phyloP scores from a whole-genome alignment of 2,329 filamentous ascomycete species.

The Ambrosiella cleistominuta region DNA sequence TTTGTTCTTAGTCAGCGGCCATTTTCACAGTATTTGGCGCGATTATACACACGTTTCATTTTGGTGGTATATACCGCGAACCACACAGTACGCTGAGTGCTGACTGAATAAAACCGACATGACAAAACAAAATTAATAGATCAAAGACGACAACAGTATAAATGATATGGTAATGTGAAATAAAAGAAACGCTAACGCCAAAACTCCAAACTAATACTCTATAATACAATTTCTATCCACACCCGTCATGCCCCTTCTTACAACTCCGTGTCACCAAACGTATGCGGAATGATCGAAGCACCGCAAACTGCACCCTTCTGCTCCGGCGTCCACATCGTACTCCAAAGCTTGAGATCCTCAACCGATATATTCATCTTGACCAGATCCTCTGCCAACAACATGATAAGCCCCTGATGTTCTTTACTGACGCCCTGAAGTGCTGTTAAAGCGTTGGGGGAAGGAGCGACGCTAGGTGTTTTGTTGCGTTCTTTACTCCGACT shows the following conservation, averaged over 20 bases:
- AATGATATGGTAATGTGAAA: background rate
- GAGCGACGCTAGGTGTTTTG: background rate
- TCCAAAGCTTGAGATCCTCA: slow-evolving; percentile 23
- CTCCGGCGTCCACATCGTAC: slow-evolving; percentile 15
- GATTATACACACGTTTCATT: too few species aligned
- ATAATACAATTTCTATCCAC: background rate
- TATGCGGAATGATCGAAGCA: slow-evolving; percentile 1
- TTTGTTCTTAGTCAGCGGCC: background rate
- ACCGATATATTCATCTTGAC: slow-evolving; percentile 32
- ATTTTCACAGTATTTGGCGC: background rate
- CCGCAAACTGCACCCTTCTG: slow-evolving; percentile 14
- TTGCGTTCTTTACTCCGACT: slow-evolving; percentile 19
- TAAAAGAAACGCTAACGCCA: background rate
- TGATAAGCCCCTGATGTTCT: slow-evolving; percentile 23
- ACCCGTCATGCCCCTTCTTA: background rate
- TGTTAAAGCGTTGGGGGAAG: background rate
- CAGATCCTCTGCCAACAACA: slow-evolving; percentile 34
- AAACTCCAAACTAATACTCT: background rate
- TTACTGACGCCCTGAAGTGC: slow-evolving; percentile 12
- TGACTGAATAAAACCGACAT: too few species aligned
- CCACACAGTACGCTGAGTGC: too few species aligned
- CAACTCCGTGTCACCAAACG: slow-evolving; percentile 5
- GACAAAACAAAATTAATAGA: too few species aligned
- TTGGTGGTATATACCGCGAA: too few species aligned
- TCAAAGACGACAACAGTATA: background rate